These are phyloP conservation scores for Epichloe sibirici DNA, from an alignment of 2,329 filamentous ascomycete genomes.

Conservation along the genomic window DNA sequence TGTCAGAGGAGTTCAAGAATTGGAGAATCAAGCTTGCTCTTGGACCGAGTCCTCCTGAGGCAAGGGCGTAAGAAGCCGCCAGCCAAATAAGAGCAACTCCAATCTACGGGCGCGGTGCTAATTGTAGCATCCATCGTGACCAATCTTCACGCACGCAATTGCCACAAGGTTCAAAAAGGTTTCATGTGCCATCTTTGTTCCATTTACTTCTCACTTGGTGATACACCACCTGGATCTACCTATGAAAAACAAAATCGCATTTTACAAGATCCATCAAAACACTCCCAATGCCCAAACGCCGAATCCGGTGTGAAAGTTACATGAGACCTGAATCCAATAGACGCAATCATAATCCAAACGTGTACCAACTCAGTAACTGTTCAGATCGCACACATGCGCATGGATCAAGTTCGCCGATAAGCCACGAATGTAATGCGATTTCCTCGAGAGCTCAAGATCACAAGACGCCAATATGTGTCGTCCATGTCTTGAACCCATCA, in stretches of 20 bases:
- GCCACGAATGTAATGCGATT: background rate
- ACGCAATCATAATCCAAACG: constrained; percentile 1
- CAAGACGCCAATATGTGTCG: background rate
- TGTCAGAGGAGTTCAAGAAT: constrained; percentile 65
- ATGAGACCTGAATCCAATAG: background rate
- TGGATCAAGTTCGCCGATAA: background rate
- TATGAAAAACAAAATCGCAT: constrained; percentile 1
- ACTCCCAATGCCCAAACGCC: constrained; percentile 7
- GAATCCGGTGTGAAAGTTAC: background rate
- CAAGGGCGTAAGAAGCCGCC: background rate
- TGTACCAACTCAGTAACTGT: background rate
- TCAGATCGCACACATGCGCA: background rate
- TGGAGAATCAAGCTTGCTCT: constrained; percentile 52
- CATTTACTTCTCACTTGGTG: constrained; percentile 8
- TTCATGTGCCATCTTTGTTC: background rate
- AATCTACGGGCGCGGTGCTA: background rate
- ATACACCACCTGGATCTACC: constrained; percentile 11
- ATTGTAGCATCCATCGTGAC: background rate
- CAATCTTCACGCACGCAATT: background rate
- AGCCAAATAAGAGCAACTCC: background rate
- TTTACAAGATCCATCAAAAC: background rate
- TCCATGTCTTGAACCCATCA: constrained; percentile 4
- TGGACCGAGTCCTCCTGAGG: constrained; percentile 10
- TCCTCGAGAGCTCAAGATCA: background rate
- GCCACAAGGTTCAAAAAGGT: background rate